These are phyloP conservation scores for Penicillium sp. DNA, from an alignment of 2,329 filamentous ascomycete species.

Conservation along the genomic window DNA sequence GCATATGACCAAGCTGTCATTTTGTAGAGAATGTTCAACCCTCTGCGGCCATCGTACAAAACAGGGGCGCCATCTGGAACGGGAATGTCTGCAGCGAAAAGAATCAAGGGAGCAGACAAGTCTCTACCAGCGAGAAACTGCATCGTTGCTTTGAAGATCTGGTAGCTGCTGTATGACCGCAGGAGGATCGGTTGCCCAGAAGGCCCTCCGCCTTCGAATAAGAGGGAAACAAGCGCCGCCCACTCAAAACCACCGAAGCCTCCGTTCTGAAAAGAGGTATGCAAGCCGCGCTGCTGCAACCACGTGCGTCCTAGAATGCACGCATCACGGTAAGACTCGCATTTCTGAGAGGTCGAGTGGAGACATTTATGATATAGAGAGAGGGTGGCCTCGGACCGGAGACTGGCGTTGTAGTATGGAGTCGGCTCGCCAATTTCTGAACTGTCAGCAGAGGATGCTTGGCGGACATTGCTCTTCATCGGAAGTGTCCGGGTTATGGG, in stretches of 20 bases:
- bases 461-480: conserved; percentile 66
- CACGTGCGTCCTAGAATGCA: conserved; percentile 83
- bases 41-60: conserved; percentile 71
- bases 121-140: conserved; percentile 78
- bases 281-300: conserved; percentile 83
- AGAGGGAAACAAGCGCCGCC: conserved; percentile 72
- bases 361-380: conserved; percentile 73
- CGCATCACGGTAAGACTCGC: conserved; percentile 73
- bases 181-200: conserved; percentile 71
- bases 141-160: conserved; percentile 91
- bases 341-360: conserved; percentile 65
- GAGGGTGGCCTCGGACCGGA: conserved; percentile 74
- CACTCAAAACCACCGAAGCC: conserved; percentile 95
- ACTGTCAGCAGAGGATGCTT: conserved; percentile 43
- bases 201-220: conserved; percentile 73
- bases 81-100: conserved; percentile 28
- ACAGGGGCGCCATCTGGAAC: conserved; percentile 58
- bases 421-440: conserved; percentile 55
- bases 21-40: conserved; percentile 83
- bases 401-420: conserved; percentile 82
- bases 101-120: conserved; percentile 64
- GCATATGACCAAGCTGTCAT: conserved; percentile 83
- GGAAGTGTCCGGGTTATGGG: conserved; percentile 67
- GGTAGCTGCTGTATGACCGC: conserved; percentile 79
- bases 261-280: conserved; percentile 64